phyloP scores from a whole-genome alignment of 2,329 filamentous ascomycete genomes.

The Talaromyces albobiverticillius region DNA sequence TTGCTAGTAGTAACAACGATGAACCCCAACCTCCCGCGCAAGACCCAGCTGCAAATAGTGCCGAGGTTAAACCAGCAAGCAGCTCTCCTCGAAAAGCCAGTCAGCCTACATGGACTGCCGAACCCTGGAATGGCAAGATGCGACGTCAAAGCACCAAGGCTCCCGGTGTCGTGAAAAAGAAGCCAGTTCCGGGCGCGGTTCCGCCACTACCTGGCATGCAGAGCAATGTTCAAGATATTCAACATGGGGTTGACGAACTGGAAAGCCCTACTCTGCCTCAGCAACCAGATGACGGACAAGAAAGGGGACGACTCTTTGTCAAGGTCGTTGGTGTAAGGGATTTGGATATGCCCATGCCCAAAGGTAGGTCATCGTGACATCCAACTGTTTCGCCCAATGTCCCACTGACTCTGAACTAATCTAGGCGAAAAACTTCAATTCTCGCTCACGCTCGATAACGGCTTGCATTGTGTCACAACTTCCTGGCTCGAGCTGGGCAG shows the following conservation, averaged over 20 bases:
- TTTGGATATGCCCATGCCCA: slow-evolving; percentile 83
- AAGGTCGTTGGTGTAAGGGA: slow-evolving; percentile 99
- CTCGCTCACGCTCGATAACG: slow-evolving; percentile 95
- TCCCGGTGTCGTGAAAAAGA: slow-evolving; percentile 59
- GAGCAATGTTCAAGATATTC: slow-evolving; percentile 67
- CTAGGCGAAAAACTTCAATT: slow-evolving; percentile 88
- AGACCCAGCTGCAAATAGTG: slow-evolving; percentile 28
- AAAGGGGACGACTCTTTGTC: slow-evolving; percentile 89
- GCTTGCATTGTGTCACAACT: slow-evolving; percentile 95
- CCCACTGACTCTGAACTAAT: not conserved
- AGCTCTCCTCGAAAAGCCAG: slow-evolving; percentile 74
- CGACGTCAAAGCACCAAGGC: slow-evolving; percentile 64
- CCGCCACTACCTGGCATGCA: slow-evolving; percentile 86
- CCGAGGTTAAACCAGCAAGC: slow-evolving; percentile 59
- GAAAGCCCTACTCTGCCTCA: slow-evolving; percentile 58
- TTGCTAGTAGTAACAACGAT: slow-evolving; percentile 72
- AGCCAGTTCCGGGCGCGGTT: slow-evolving; percentile 60
- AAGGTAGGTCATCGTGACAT: slow-evolving; percentile 63
- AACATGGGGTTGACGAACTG: slow-evolving; percentile 67
- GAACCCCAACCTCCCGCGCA: slow-evolving; percentile 33
- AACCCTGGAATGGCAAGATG: slow-evolving; percentile 87
- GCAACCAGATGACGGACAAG: slow-evolving; percentile 71
- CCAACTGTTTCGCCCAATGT: not conserved
- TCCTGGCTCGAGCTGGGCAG: slow-evolving; percentile 90
- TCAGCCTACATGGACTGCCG: slow-evolving; percentile 90